phyloP scores from a whole-genome alignment of 306 rosid genomes.

The Medicago arabica region DNA sequence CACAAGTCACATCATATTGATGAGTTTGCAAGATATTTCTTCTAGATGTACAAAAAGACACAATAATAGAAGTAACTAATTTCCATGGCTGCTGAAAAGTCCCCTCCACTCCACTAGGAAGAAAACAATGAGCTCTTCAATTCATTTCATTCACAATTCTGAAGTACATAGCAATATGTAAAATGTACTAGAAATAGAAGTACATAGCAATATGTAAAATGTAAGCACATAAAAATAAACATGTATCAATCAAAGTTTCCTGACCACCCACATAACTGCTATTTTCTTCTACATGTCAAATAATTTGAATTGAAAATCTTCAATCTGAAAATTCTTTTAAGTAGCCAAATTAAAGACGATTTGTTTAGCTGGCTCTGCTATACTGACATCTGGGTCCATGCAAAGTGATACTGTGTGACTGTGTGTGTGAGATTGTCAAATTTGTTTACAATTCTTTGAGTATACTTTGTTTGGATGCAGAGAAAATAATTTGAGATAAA shows the following conservation, averaged over 20 bases:
- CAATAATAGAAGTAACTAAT: neutral
- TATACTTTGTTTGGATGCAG: neutral
- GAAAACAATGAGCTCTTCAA: slow-evolving; percentile 4
- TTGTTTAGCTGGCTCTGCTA: neutral
- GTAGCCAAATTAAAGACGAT: neutral
- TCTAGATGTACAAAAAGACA: neutral
- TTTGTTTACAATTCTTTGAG: neutral
- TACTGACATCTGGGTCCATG: neutral
- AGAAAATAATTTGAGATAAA: neutral
- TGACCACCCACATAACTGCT: neutral
- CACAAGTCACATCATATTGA: neutral
- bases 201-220: neutral
- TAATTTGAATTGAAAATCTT: neutral
- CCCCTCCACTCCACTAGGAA: neutral
- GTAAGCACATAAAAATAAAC: neutral
- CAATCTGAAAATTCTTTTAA: neutral
- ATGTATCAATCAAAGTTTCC: neutral
- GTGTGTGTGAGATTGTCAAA: neutral
- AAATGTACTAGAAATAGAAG: neutral
- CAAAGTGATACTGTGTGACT: neutral
- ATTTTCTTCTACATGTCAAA: neutral
- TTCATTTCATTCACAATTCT: neutral
- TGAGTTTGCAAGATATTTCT: neutral
- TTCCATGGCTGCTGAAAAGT: neutral
- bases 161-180: neutral